These are phyloP conservation scores for Rosa multiflora DNA, from an alignment of 306 rosid genomes.

Conservation along the genomic window DNA sequence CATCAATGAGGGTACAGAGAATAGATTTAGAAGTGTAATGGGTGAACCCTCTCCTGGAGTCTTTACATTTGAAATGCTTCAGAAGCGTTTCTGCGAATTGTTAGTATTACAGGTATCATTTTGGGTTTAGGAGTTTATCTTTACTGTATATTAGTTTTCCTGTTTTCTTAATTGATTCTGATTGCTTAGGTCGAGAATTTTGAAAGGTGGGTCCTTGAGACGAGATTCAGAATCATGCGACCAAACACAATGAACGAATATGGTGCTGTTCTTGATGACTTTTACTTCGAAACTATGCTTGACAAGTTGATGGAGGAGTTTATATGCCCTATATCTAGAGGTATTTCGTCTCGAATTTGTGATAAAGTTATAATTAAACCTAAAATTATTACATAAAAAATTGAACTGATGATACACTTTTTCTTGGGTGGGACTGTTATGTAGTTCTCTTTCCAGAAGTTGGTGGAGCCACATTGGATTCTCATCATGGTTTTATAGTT, in stretches of 20 bases:
- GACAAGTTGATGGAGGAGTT: conserved; percentile 68
- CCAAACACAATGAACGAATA: conserved; percentile 88
- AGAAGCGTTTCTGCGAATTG: too few species aligned
- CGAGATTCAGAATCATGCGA: conserved; percentile 79
- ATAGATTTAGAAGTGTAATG: too few species aligned
- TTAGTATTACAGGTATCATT: too few species aligned
- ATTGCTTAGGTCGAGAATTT: conserved; percentile 84
- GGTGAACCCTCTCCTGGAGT: too few species aligned
- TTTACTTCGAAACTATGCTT: conserved; percentile 87
- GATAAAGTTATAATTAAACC: conserved; percentile 17
- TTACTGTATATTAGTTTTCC: conserved; percentile 32
- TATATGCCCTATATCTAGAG: conserved; percentile 71
- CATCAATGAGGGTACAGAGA: too few species aligned
- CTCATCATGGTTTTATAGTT: conserved; percentile 97
- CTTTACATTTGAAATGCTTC: too few species aligned
- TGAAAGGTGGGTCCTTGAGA: conserved; percentile 84
- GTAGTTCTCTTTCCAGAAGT: conserved; percentile 90
- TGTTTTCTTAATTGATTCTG: conserved; percentile 61
- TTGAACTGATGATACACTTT: conserved; percentile 16
- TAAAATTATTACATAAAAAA: background rate
- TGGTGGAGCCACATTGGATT: conserved; percentile 84
- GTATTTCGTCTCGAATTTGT: conserved; percentile 28
- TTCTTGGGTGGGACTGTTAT: conserved; percentile 20
- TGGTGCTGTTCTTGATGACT: conserved; percentile 95
- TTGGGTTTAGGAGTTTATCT: too few species aligned